A percentile compares a stretch with the other conserved stretches of the same genome.
Evolutionary conservation across 75 land plant species (phyloP).

Genomic region (Picea glauca): DNA sequence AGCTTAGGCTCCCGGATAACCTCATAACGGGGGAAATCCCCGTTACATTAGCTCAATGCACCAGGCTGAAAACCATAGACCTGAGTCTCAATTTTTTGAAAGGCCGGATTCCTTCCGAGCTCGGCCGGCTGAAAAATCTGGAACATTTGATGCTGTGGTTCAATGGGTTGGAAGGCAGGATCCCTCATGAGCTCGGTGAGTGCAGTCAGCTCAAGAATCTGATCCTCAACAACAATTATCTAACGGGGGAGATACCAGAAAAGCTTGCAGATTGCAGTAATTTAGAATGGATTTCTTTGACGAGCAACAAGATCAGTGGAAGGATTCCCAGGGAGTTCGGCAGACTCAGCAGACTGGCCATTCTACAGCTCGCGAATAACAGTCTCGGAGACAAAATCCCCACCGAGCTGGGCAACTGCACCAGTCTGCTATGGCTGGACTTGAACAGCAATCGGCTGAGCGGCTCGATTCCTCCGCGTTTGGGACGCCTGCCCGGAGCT

Average conservation of each 20-base stretch:
- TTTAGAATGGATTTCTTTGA: conserved; percentile 69
- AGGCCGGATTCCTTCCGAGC: conserved; percentile 64
- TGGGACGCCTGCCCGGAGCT: conserved; percentile 52
- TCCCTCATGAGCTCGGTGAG: conserved; percentile 67
- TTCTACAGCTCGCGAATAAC: conserved; percentile 75
- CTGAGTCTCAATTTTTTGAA: conserved; percentile 62
- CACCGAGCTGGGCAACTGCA: conserved; percentile 56
- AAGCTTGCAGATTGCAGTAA: conserved; percentile 60
- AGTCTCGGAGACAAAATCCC: conserved; percentile 73
- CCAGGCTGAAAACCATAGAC: conserved; percentile 47
- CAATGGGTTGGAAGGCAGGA: conserved; percentile 54
- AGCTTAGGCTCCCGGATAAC: conserved; percentile 57
- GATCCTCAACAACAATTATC: conserved; percentile 64
- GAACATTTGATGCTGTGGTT: conserved; percentile 69
- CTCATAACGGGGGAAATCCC: conserved; percentile 59
- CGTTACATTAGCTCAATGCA: conserved; percentile 30
- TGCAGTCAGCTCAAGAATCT: conserved; percentile 54
- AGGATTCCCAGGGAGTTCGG: conserved; percentile 57
- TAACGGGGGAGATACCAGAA: conserved; percentile 59
- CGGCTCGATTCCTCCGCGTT: conserved; percentile 54
- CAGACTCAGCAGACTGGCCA: conserved; percentile 45
- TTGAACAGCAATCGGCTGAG: conserved; percentile 63
- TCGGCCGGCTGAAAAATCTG: conserved; percentile 57
- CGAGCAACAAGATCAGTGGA: conserved; percentile 63
- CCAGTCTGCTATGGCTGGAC: conserved; percentile 75